Percentiles rank a stretch among this genome's conserved stretches.
Conservation (phyloP, 2,329 filamentous ascomycete genomes). For the Nannizziopsis barbatae region DNA sequence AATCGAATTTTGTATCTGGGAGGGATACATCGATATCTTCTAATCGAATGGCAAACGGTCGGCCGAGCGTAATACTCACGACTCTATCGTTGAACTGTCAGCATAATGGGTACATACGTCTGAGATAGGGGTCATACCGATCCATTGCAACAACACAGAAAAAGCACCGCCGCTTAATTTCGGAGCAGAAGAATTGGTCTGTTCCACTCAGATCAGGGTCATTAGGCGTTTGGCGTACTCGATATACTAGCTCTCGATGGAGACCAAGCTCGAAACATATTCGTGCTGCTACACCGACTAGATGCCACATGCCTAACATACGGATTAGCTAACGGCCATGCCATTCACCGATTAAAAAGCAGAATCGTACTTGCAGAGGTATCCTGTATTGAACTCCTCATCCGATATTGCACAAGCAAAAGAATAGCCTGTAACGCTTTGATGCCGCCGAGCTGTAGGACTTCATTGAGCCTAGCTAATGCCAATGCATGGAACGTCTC, state of each 20-base stretch:
- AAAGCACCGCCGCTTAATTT: conserved; percentile 33
- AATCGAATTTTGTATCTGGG: conserved; percentile 21
- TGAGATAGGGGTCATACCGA: conserved; percentile 19
- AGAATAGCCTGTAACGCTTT: conserved; percentile 34
- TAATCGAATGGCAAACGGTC: conserved; percentile 32
- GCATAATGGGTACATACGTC: background rate
- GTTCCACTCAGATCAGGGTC: conserved; percentile 6
- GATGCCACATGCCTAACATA: conserved; percentile 31
- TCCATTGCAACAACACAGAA: conserved; percentile 37
- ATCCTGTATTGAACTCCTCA: conserved; percentile 32
- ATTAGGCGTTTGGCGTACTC: conserved; percentile 10
- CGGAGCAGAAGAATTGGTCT: conserved; percentile 15
- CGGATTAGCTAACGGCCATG: background rate
- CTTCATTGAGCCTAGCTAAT: conserved; percentile 28
- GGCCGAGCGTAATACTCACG: conserved; percentile 29
- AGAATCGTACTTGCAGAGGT: conserved; percentile 24
- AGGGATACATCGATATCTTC: conserved; percentile 35
- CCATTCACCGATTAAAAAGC: background rate
- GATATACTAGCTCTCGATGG: conserved; percentile 31
- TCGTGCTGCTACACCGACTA: conserved; percentile 35
- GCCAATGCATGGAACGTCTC: conserved; percentile 35
- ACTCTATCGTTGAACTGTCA: conserved; percentile 6
- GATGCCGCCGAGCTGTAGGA: conserved; percentile 30
- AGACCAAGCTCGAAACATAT: conserved; percentile 35
- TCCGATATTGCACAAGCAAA: conserved; percentile 36